These are phyloP conservation scores for Ogataea parapolymorpha DNA, from an alignment of 805 yeast genomes.

Conservation along the genomic window DNA sequence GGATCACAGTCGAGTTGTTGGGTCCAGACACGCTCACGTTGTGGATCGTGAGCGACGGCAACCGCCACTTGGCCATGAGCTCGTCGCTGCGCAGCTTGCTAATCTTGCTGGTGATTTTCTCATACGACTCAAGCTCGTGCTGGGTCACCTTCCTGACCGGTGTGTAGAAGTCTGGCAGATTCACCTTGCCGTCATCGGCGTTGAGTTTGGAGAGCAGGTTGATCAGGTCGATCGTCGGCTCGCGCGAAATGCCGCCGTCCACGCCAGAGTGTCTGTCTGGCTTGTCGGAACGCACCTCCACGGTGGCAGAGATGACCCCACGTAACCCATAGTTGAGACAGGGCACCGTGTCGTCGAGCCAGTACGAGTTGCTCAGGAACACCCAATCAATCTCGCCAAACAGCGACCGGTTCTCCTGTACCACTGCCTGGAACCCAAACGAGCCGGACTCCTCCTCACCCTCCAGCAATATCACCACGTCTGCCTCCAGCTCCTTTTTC, in stretches of 20 bases:
- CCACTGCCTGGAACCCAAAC: slow-evolving; percentile 70
- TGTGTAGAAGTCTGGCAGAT: slow-evolving; percentile 68
- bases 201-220: slow-evolving; percentile 65
- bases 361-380: slow-evolving; percentile 82
- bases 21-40: slow-evolving; percentile 87
- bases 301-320: slow-evolving; percentile 82
- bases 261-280: slow-evolving; percentile 96
- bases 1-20: slow-evolving; percentile 83
- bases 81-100: slow-evolving; percentile 38
- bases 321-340: slow-evolving; percentile 92
- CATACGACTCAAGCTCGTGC: slow-evolving; percentile 58
- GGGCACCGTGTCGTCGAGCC: slow-evolving; percentile 88
- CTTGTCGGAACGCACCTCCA: slow-evolving; percentile 64
- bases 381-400: slow-evolving; percentile 88
- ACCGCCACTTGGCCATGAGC: slow-evolving; percentile 79
- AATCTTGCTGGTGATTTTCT: slow-evolving; percentile 49
- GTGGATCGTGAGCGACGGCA: slow-evolving; percentile 86
- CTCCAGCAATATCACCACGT: slow-evolving; percentile 80
- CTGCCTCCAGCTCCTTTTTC: slow-evolving; percentile 52
- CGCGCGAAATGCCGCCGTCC: slow-evolving; percentile 87
- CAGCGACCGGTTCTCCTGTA: slow-evolving; percentile 45
- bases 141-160: slow-evolving; percentile 56
- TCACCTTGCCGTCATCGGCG: slow-evolving; percentile 50
- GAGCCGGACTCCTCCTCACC: slow-evolving; percentile 97
- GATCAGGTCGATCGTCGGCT: slow-evolving; percentile 84